Percentiles rank a stretch among this genome's conserved stretches.
These are phyloP conservation scores for Sarocladiaceae sp. DNA, from an alignment of 2,329 filamentous ascomycete genomes.

Conservation along the genomic window DNA sequence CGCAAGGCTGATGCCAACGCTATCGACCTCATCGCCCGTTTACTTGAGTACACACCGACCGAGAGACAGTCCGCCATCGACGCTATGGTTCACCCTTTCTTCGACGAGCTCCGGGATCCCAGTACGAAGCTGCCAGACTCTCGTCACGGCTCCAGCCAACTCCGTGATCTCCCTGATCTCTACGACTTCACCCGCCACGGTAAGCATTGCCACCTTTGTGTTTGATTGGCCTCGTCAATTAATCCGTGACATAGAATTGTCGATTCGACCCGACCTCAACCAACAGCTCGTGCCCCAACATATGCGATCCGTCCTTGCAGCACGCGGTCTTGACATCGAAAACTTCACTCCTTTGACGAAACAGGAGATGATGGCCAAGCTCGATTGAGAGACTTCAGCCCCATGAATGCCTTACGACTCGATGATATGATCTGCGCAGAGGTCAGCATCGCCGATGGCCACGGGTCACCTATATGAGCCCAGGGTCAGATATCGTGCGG, in stretches of 20 bases:
- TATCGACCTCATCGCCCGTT: constrained; percentile 88
- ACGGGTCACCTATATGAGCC: background rate
- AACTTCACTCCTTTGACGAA: constrained; percentile 88
- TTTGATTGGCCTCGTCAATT: too few relatives aligned
- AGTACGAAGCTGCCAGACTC: constrained; percentile 89
- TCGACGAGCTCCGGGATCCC: constrained; percentile 93
- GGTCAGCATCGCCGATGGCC: constrained; percentile 7
- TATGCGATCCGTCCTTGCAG: constrained; percentile 67
- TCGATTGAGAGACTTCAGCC: constrained; percentile 66
- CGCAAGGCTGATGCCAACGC: constrained; percentile 90
- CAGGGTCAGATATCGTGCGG: background rate
- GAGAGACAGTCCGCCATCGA: constrained; percentile 91
- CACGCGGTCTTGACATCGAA: constrained; percentile 85
- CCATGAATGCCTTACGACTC: constrained; percentile 9
- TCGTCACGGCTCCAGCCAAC: constrained; percentile 74
- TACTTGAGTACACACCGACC: constrained; percentile 96
- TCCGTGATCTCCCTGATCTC: constrained; percentile 78
- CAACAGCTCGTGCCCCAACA: constrained; percentile 82
- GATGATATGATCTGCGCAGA: constrained; percentile 8
- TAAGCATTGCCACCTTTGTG: too few relatives aligned
- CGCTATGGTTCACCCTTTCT: constrained; percentile 98
- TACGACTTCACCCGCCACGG: constrained; percentile 95
- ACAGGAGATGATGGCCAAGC: constrained; percentile 94
- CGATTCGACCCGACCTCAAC: constrained; percentile 89
- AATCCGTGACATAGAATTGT: too few relatives aligned